Evolutionary conservation across 108 stramenopile species (phyloP).

Genomic region (Nannochloropsis salina): DNA sequence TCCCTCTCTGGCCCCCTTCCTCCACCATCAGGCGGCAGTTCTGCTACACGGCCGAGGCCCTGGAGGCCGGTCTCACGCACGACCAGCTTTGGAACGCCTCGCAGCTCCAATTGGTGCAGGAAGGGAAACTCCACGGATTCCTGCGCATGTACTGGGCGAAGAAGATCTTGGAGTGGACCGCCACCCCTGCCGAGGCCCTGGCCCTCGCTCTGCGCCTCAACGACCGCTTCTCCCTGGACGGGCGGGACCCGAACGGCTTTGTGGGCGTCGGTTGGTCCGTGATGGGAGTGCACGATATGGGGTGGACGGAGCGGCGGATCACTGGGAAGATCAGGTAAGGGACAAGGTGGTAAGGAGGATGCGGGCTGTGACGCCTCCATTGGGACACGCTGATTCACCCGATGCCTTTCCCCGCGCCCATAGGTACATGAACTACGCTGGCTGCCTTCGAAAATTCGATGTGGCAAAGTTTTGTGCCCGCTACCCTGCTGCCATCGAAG

Average conservation of each 20-base stretch:
- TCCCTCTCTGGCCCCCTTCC: not conserved
- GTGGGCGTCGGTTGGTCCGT: slow-evolving; percentile 94
- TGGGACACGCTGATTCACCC: not conserved
- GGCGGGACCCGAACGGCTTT: slow-evolving; percentile 93
- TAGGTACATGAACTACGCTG: slow-evolving; percentile 89
- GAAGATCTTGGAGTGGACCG: slow-evolving; percentile 96
- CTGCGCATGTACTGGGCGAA: slow-evolving; percentile 99
- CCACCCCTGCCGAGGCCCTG: slow-evolving; percentile 72
- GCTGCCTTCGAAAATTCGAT: slow-evolving; percentile 90
- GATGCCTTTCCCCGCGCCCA: not conserved
- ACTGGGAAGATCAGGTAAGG: slow-evolving; percentile 85
- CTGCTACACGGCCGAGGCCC: slow-evolving; percentile 68
- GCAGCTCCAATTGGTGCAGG: slow-evolving; percentile 66
- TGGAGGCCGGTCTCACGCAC: slow-evolving; percentile 78
- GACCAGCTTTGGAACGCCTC: slow-evolving; percentile 99
- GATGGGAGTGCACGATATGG: slow-evolving; percentile 93
- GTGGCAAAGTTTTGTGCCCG: slow-evolving; percentile 67
- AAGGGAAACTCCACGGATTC: slow-evolving; percentile 97
- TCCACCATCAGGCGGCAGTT: slow-evolving; percentile 58
- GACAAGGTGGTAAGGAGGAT: not conserved
- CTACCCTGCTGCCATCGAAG: slow-evolving; percentile 46
- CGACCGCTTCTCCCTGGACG: slow-evolving; percentile 93
- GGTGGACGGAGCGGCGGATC: slow-evolving; percentile 78
- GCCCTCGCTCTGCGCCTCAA: slow-evolving; percentile 61
- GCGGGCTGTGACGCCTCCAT: too few relatives aligned